phyloP scores from a whole-genome alignment of 441 rosid species.

The Erodium trifolium region DNA sequence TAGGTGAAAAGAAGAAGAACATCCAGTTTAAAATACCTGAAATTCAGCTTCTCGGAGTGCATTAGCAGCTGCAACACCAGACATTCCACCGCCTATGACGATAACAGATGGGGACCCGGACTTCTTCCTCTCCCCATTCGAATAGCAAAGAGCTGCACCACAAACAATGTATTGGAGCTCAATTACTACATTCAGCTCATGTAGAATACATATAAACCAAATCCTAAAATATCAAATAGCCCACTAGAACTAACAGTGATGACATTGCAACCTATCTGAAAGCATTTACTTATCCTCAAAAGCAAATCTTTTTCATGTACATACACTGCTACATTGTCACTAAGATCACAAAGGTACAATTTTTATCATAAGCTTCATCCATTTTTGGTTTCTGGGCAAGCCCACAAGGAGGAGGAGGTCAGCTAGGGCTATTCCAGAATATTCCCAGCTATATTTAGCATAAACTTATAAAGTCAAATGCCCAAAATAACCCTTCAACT shows the following conservation, averaged over 20 bases:
- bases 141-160: slow-evolving; percentile 38
- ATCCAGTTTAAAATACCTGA: slow-evolving; percentile 33
- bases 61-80: slow-evolving; percentile 89
- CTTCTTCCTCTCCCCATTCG: slow-evolving; percentile 39
- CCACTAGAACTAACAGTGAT: slow-evolving; percentile 1
- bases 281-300: neutral
- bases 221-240: neutral
- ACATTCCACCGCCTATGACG: slow-evolving; percentile 80
- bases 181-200: too few species aligned
- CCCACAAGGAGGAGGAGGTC: neutral
- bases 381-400: neutral
- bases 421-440: slow-evolving; percentile 1
- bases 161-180: slow-evolving; percentile 4
- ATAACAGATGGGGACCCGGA: slow-evolving; percentile 62
- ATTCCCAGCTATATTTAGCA: slow-evolving; percentile 1
- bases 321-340: neutral
- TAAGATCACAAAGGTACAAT: neutral
- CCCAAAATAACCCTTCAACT: neutral
- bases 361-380: neutral
- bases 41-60: slow-evolving; percentile 82
- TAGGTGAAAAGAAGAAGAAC: too few species aligned
- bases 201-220: neutral
- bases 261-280: neutral
- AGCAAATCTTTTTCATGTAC: neutral
- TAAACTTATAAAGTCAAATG: neutral